Base-by-base conservation (phyloP, 2,329 filamentous ascomycete genomes). In the Ceratocystiopsis minuta region DNA sequence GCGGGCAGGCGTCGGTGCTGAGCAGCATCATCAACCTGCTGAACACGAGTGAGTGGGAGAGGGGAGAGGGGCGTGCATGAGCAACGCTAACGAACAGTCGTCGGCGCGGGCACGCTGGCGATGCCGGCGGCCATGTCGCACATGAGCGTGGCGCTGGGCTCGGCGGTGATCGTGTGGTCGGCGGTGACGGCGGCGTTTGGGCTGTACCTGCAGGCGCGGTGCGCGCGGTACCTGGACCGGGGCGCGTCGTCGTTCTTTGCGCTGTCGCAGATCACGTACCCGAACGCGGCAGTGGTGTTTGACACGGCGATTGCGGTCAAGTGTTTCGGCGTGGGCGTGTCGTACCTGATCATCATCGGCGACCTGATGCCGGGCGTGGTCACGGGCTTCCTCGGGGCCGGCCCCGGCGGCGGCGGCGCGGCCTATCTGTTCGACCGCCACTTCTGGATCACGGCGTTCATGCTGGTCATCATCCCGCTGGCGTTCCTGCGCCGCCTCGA, bases 371-470 rank as follows among this genome's bases (percentile, higher is more conserved):
- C 90, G 1, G 88, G 86, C 34, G 90, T 98, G 11, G 77, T 90
- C 18, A 64, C 75, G 46, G 90, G 87, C 5, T 88, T 98, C 58
- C 68, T 72, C 38, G 63, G 66, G 39, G 71, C 72, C 16, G 20
- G 20, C 20, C 20, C 20, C 4, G 20, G 20, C 20, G 20, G 20
- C 20, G 20, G 20, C 20, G 20, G 20, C 20, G 20, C 80, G 37
- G 70, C 75, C 2, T 96, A 88, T 54, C 62, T 96, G 48, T 70
- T 88, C 36, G 86, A 96, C 55, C 75, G 90, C 40, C 80, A 90
- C 56, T 98, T 98, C 57, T 98, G 90, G 90, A 82, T 98, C 47
- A 96, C 90, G 2, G 87, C 78, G 1, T 98, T 98, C 56, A 94
- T 98, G 86, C 71, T 95, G 48, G 72, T 93, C 47, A 83, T 98